phyloP scores from a whole-genome alignment of 2,329 filamentous ascomycete species.

The Lasiodiplodia sp. region DNA sequence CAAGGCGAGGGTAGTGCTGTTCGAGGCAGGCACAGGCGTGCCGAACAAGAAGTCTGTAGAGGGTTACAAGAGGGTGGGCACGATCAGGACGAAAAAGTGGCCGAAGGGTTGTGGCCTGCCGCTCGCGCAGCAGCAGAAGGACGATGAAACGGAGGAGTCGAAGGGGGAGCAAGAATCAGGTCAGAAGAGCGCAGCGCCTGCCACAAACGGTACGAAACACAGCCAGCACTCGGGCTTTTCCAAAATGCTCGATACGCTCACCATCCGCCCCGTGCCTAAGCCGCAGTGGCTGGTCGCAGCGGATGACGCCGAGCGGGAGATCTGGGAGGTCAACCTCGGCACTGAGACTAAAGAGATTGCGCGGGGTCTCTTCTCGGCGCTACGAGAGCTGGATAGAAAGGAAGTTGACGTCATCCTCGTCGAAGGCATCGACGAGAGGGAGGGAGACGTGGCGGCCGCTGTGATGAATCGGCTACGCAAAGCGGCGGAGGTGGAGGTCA shows the following conservation, averaged over 20 bases:
- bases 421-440: constrained; percentile 78
- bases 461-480: constrained; percentile 61
- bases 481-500: constrained; percentile 44
- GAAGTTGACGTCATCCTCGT: constrained; percentile 86
- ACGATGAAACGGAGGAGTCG: background rate
- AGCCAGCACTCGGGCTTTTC: constrained; percentile 32
- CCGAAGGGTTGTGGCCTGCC: constrained; percentile 34
- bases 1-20: constrained; percentile 83
- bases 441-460: constrained; percentile 79
- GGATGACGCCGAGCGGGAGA: constrained; percentile 32
- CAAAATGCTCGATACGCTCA: constrained; percentile 46
- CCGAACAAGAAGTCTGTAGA: constrained; percentile 40
- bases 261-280: constrained; percentile 6
- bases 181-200: background rate
- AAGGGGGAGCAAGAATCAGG: background rate
- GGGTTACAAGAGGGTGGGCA: constrained; percentile 43
- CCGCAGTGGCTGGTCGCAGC: constrained; percentile 15
- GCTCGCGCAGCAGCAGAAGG: background rate
- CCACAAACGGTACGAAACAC: background rate
- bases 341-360: constrained; percentile 76
- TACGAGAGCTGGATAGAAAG: constrained; percentile 82
- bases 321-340: constrained; percentile 78
- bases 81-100: constrained; percentile 48
- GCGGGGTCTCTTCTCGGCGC: constrained; percentile 83
- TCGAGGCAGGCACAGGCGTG: constrained; percentile 64